These are phyloP conservation scores for Termitomyces sp. DNA, from an alignment of 768 basidiomycete species.

Conservation along the genomic window DNA sequence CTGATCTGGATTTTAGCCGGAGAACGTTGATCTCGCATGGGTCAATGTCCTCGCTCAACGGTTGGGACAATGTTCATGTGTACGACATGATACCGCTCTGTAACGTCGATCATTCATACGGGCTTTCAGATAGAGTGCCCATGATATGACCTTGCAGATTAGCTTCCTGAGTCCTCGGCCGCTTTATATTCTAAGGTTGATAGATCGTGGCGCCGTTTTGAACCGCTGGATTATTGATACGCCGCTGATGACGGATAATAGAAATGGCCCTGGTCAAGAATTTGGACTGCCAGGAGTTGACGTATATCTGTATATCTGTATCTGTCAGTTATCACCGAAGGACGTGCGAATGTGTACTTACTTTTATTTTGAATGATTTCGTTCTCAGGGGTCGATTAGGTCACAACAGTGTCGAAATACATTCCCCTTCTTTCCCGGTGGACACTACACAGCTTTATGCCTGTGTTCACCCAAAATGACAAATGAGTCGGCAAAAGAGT, in stretches of 20 bases:
- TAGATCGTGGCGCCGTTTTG: slow-evolving; percentile 1
- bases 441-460: background rate
- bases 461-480: background rate
- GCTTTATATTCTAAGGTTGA: background rate
- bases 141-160: background rate
- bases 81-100: background rate
- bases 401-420: too few relatives aligned
- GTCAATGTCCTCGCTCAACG: background rate
- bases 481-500: background rate
- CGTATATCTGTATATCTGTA: too few relatives aligned
- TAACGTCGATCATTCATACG: slow-evolving; percentile 8
- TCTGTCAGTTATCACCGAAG: slow-evolving; percentile 9
- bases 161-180: background rate
- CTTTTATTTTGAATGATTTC: too few relatives aligned
- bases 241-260: slow-evolving; percentile 13
- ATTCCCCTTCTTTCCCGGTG: background rate
- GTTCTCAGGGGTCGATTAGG: too few relatives aligned
- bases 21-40: background rate
- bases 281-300: slow-evolving; percentile 6
- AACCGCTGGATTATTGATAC: background rate
- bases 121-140: background rate
- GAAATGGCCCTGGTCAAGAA: background rate
- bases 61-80: background rate
- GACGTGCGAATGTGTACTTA: too few relatives aligned
- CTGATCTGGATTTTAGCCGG: slow-evolving; percentile 5